These are phyloP conservation scores for Irineochytrium annulatum DNA, from an alignment of 192 early-diverging fungal genomes.

Conservation along the genomic window DNA sequence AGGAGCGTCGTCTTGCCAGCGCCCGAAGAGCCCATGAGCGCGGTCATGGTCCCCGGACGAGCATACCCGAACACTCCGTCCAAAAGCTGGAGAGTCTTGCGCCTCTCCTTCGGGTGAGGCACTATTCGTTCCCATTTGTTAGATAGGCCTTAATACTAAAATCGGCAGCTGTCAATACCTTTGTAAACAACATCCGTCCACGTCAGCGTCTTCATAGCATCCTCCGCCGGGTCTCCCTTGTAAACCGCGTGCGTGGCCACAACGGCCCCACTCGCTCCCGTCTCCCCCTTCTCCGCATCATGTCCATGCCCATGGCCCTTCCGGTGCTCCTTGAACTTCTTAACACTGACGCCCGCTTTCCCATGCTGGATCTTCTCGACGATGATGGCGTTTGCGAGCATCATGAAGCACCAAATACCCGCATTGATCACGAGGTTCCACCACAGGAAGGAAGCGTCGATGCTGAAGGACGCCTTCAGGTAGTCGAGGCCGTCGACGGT, in stretches of 20 bases:
- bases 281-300: constrained; percentile 2
- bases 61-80: constrained; percentile 66
- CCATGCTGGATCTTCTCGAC: constrained; percentile 21
- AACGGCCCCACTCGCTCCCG: background rate
- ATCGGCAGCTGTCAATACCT: too few species aligned
- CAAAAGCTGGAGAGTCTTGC: constrained; percentile 61
- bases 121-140: too few species aligned
- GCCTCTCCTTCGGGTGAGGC: constrained; percentile 46
- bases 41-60: constrained; percentile 72
- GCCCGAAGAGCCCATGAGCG: constrained; percentile 56
- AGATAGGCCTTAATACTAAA: too few species aligned
- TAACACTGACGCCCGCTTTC: constrained; percentile 6
- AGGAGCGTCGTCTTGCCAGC: constrained; percentile 52
- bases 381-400: constrained; percentile 13
- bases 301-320: background rate
- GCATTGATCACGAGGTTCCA: constrained; percentile 31
- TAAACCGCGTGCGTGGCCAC: background rate
- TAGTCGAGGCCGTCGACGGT: constrained; percentile 62
- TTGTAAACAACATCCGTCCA: constrained; percentile 68
- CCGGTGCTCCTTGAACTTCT: constrained; percentile 2
- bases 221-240: background rate
- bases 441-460: constrained; percentile 50
- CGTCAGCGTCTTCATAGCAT: constrained; percentile 33
- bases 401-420: constrained; percentile 24
- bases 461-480: constrained; percentile 46